Conservation (phyloP, 2,329 filamentous ascomycete genomes). For the Fusarium illudens region DNA sequence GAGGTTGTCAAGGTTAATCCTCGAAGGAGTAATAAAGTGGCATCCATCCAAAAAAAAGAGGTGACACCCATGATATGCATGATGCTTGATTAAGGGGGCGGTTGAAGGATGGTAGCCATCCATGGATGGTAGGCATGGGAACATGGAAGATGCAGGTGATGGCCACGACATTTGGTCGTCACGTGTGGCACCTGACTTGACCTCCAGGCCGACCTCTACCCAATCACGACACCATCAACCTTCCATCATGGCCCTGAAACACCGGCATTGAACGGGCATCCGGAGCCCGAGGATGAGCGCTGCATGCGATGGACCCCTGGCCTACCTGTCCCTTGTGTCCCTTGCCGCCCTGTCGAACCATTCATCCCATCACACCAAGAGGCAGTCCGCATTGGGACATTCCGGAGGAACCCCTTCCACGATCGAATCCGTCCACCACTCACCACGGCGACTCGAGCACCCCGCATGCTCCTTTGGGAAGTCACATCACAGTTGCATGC, state of each 20-base stretch:
- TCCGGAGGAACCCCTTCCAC: constrained; percentile 38
- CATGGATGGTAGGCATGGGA: no score
- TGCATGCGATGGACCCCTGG: constrained; percentile 13
- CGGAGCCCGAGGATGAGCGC: background rate
- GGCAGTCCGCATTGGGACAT: constrained; percentile 35
- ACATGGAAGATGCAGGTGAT: background rate
- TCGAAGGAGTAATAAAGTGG: background rate
- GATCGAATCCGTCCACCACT: constrained; percentile 28
- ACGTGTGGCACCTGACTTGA: constrained; percentile 20
- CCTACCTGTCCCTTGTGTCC: constrained; percentile 4
- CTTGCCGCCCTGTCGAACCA: constrained; percentile 27
- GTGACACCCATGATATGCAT: background rate
- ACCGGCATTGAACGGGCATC: background rate
- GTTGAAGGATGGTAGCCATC: background rate
- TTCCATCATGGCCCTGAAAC: background rate
- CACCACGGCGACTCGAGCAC: constrained; percentile 11
- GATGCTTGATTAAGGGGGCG: background rate
- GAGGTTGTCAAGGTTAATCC: background rate
- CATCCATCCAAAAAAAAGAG: background rate
- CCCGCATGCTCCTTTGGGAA: constrained; percentile 31
- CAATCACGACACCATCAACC: background rate
- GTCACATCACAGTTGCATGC: constrained; percentile 1
- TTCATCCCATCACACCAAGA: background rate
- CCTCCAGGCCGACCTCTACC: background rate
- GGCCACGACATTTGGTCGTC: constrained; percentile 7